Evolutionary conservation across 2,329 filamentous ascomycete genomes (phyloP).

Genomic region (Penicillium occitanis): DNA sequence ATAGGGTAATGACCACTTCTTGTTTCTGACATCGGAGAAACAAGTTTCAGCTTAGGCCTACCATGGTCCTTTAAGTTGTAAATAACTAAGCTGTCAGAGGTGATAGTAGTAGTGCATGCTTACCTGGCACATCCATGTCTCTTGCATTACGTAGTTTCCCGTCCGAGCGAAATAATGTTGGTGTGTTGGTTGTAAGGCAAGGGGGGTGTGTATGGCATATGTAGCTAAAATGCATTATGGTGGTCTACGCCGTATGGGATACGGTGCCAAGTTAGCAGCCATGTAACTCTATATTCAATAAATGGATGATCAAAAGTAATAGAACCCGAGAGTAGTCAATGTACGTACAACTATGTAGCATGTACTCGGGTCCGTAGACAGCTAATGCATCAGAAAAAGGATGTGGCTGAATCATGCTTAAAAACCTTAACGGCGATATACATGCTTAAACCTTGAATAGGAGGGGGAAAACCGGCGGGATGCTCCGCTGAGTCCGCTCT

Average conservation of each 20-base stretch:
- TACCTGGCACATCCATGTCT: constrained; percentile 8
- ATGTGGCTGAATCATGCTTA: constrained; percentile 20
- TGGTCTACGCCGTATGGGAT: constrained; percentile 3
- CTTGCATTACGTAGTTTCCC: not conserved
- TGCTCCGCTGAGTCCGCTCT: not conserved
- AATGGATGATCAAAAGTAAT: not conserved
- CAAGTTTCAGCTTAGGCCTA: constrained; percentile 4
- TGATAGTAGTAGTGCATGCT: constrained; percentile 1
- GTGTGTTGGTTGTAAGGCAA: not conserved
- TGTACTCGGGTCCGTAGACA: not conserved
- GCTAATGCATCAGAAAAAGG: constrained; percentile 8
- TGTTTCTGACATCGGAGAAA: not conserved
- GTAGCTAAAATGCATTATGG: constrained; percentile 3
- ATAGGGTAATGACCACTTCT: constrained; percentile 1
- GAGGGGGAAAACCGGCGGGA: not conserved
- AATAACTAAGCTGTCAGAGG: not conserved
- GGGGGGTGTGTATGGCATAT: not conserved
- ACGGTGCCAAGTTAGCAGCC: not conserved
- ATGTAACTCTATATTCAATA: constrained; percentile 3
- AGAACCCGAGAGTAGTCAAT: not conserved
- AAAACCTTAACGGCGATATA: constrained; percentile 18
- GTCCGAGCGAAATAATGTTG: not conserved
- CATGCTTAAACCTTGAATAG: constrained; percentile 10
- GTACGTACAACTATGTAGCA: not conserved
- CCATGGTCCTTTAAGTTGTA: not conserved